A percentile compares a stretch with the other conserved stretches of the same genome.
These are phyloP conservation scores for Flaveria linearis DNA, from an alignment of 129 eudicot species.

Conservation along the genomic window DNA sequence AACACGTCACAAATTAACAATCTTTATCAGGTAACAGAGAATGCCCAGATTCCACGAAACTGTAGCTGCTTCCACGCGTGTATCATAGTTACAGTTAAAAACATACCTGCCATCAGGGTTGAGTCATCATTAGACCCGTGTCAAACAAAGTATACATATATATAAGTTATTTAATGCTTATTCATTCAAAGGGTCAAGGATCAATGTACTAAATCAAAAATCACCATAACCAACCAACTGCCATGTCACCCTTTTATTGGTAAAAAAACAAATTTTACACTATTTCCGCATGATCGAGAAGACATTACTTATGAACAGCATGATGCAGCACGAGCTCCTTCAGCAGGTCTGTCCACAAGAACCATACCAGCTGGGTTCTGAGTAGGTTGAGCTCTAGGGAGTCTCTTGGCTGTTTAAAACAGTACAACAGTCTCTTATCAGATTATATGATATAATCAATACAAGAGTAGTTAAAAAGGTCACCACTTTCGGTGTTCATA, in stretches of 20 bases:
- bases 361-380: slow-evolving; percentile 98
- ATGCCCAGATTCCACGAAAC: slow-evolving; percentile 16
- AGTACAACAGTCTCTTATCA: slow-evolving; percentile 4
- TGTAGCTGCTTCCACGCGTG: slow-evolving; percentile 11
- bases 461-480: neutral
- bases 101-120: slow-evolving; percentile 17
- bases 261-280: slow-evolving; percentile 1
- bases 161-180: neutral
- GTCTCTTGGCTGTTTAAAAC: slow-evolving; percentile 62
- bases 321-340: slow-evolving; percentile 68
- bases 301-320: slow-evolving; percentile 71
- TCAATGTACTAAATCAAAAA: neutral
- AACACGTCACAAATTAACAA: slow-evolving; percentile 1
- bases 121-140: neutral
- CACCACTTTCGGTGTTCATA: neutral
- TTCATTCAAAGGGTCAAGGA: neutral
- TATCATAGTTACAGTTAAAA: slow-evolving; percentile 19
- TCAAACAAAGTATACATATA: neutral
- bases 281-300: neutral
- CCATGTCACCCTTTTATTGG: slow-evolving; percentile 23
- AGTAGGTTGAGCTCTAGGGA: slow-evolving; percentile 90
- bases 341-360: slow-evolving; percentile 83
- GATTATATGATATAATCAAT: neutral
- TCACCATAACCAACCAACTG: slow-evolving; percentile 17
- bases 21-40: slow-evolving; percentile 18